Conservation (phyloP, 2,329 filamentous ascomycete genomes). For the Fusarium gaditjirri region DNA sequence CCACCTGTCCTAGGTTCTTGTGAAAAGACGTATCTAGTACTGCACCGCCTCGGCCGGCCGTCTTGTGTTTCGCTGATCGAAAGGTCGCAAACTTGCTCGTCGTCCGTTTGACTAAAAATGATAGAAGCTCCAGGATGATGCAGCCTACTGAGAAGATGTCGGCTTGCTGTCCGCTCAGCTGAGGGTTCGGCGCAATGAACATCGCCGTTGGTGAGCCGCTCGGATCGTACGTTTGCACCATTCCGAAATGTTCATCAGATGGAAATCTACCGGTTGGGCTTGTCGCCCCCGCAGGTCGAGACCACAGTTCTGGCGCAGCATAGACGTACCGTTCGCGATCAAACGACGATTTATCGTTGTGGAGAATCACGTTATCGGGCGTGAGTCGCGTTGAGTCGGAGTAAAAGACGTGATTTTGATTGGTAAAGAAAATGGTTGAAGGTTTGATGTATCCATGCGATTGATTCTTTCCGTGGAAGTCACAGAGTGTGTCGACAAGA, state of each 20-base stretch:
- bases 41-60: constrained; percentile 66
- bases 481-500: constrained; percentile 74
- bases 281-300: constrained; percentile 52
- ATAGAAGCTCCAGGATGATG: constrained; percentile 77
- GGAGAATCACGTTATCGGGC: constrained; percentile 54
- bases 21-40: constrained; percentile 78
- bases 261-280: constrained; percentile 50
- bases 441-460: constrained; percentile 77
- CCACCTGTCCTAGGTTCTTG: constrained; percentile 74
- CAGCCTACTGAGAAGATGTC: constrained; percentile 81
- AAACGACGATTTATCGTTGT: constrained; percentile 60
- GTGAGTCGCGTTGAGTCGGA: constrained; percentile 68
- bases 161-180: constrained; percentile 65
- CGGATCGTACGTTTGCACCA: constrained; percentile 47
- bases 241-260: constrained; percentile 52
- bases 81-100: constrained; percentile 73
- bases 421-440: constrained; percentile 74
- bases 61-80: constrained; percentile 73
- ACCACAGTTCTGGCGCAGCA: constrained; percentile 74
- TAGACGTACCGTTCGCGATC: constrained; percentile 80
- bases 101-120: constrained; percentile 75
- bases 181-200: constrained; percentile 54
- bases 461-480: constrained; percentile 71
- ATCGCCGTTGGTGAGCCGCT: constrained; percentile 46
- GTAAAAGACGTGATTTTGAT: constrained; percentile 73